These are phyloP conservation scores for Sedum album DNA, from an alignment of 164 flowering plant species.

Conservation along the genomic window DNA sequence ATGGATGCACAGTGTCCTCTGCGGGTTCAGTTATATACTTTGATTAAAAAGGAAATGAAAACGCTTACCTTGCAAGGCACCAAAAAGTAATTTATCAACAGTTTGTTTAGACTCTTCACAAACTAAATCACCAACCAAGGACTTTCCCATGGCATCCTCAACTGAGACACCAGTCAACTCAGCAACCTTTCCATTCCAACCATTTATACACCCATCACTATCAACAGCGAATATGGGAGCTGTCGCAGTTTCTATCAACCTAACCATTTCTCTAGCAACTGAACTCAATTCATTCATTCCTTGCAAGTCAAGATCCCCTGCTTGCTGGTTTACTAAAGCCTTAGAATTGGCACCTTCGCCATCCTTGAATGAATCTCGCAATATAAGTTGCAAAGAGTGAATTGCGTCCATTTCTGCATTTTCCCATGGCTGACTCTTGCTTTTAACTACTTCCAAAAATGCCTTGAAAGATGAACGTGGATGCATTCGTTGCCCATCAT, in stretches of 20 bases:
- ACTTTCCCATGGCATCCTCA: slow-evolving; percentile 12
- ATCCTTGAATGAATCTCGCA: slow-evolving; percentile 21
- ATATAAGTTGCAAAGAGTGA: slow-evolving; percentile 22
- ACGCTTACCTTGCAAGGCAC: slow-evolving; percentile 11
- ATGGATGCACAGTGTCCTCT: background rate
- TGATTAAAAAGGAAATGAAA: background rate
- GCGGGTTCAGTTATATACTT: background rate
- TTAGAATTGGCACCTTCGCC: slow-evolving; percentile 10
- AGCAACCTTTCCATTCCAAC: slow-evolving; percentile 13
- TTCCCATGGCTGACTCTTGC: slow-evolving; percentile 24
- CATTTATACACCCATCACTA: slow-evolving; percentile 11
- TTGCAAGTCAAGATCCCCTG: background rate
- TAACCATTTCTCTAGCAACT: slow-evolving; percentile 12
- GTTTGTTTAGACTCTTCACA: slow-evolving; percentile 2
- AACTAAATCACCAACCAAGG: slow-evolving; percentile 8
- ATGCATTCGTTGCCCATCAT: slow-evolving; percentile 22
- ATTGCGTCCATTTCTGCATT: slow-evolving; percentile 22
- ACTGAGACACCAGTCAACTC: slow-evolving; percentile 11
- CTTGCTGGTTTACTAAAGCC: background rate
- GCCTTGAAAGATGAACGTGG: slow-evolving; percentile 28
- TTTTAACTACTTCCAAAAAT: slow-evolving; percentile 23
- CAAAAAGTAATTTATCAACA: slow-evolving; percentile 9
- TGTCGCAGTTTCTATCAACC: slow-evolving; percentile 11
- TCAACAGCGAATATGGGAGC: slow-evolving; percentile 12
- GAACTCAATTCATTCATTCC: slow-evolving; percentile 10